Base-by-base conservation (phyloP, 2,329 filamentous ascomycete genomes). In the Neofusicoccum cordaticola region DNA sequence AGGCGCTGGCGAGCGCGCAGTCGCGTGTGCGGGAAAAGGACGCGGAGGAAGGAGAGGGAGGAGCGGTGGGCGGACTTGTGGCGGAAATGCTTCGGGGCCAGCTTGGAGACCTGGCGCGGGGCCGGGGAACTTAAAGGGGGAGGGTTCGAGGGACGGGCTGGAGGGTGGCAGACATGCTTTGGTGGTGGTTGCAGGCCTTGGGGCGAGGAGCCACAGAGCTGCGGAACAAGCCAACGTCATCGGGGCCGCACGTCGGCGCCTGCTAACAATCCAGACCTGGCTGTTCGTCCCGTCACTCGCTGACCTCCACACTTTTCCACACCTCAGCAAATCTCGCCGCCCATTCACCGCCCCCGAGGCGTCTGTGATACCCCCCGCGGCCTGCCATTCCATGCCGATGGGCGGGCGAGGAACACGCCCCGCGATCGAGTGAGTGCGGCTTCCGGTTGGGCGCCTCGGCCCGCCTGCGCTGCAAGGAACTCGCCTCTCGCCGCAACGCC, bases 1-100 rank as follows among this genome's bases (percentile, higher is more conserved):
- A 95, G 81, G 67, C 84, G 86, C 66, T 88, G 85, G 73, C 86
- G 87, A 70, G 88, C 88, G 69, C 83, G 85, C 67, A 85, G 83
- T 74, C 85, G 85, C 67, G 85, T 80, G 81, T n/a, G 90, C 87
- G 70, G 89, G 71, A 93, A 88, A 67, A 93, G 81, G 75, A 87
- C 88, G 70, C 88, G 85, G 57, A 92, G 75, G 67, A 90, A 71
- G 19, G 74, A 76, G 42, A 60, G 7, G 42, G 70, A 71, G 62
- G 71, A 65, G 66, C 71, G 69, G 72, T 72, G 71, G 65, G 71
- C 66, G 64, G 72, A 70, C 69, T 72, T 74, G 67, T 70, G 72
- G 66, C 70, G 73, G 52, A 72, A 71, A 48, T 67, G 69, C 63
- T 69, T 70, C 65, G 72, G 72, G 67, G 74, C 63, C 63, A 64